These are phyloP conservation scores for Mucor circinelloides DNA, from an alignment of 371 early-diverging fungal genomes.

Conservation along the genomic window DNA sequence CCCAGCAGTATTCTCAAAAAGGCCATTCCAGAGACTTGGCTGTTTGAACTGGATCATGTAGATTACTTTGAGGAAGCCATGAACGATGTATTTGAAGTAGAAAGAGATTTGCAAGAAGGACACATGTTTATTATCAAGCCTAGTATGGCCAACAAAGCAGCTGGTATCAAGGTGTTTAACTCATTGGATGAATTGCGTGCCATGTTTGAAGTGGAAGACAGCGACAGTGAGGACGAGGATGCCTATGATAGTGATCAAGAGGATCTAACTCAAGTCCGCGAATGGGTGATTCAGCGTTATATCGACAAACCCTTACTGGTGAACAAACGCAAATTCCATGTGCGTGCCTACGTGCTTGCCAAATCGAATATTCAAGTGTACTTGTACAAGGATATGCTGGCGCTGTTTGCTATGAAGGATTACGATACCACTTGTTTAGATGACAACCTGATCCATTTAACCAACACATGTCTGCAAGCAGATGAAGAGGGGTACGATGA, in stretches of 20 bases:
- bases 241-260: slow-evolving; percentile 30
- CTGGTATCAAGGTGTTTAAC: slow-evolving; percentile 71
- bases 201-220: slow-evolving; percentile 49
- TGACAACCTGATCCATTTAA: slow-evolving; percentile 62
- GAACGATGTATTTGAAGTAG: slow-evolving; percentile 72
- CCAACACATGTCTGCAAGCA: slow-evolving; percentile 74
- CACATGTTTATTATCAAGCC: slow-evolving; percentile 71
- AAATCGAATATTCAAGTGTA: slow-evolving; percentile 67
- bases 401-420: slow-evolving; percentile 63
- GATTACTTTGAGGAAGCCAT: slow-evolving; percentile 76
- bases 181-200: slow-evolving; percentile 50
- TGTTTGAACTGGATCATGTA: slow-evolving; percentile 69
- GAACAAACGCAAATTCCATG: slow-evolving; percentile 70
- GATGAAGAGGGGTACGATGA: slow-evolving; percentile 58
- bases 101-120: slow-evolving; percentile 43
- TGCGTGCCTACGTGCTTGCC: slow-evolving; percentile 71
- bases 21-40: slow-evolving; percentile 70
- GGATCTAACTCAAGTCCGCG: slow-evolving; percentile 61
- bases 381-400: slow-evolving; percentile 69
- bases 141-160: slow-evolving; percentile 69
- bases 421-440: slow-evolving; percentile 49
- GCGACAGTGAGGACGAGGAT: slow-evolving; percentile 39
- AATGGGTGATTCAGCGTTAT: slow-evolving; percentile 76
- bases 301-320: slow-evolving; percentile 63
- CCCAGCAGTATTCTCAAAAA: slow-evolving; percentile 54